Conservation (phyloP, 768 basidiomycete species). For the Lentinula detonsa region DNA sequence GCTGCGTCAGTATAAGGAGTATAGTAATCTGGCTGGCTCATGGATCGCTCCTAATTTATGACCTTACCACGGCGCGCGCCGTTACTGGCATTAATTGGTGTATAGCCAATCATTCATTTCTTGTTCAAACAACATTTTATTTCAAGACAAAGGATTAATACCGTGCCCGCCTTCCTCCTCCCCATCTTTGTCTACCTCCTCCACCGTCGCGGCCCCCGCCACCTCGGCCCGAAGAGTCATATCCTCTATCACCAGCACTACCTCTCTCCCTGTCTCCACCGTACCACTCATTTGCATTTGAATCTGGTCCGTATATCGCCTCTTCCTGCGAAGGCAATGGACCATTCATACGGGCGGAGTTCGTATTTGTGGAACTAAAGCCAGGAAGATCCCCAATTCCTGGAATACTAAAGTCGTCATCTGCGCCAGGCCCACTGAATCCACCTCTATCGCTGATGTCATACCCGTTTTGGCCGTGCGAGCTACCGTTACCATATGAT, state of each 20-base stretch:
- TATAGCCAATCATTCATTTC: too few species aligned
- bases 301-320: conserved; percentile 6
- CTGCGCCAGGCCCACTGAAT: conserved; percentile 18
- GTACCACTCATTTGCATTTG: conserved; percentile 33
- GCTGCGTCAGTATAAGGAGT: too few species aligned
- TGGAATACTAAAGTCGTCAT: conserved; percentile 58
- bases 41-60: too few species aligned
- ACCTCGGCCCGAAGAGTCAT: conserved; percentile 24
- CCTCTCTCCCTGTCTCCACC: conserved; percentile 23
- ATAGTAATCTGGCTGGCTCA: too few species aligned
- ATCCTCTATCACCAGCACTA: conserved; percentile 26
- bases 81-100: too few species aligned
- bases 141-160: background rate
- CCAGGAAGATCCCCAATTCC: conserved; percentile 43
- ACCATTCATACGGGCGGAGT: conserved; percentile 20
- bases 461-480: conserved; percentile 17
- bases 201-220: conserved; percentile 24
- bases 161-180: background rate
- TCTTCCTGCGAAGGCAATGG: conserved; percentile 45
- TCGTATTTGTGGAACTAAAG: conserved; percentile 11
- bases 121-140: too few species aligned
- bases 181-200: conserved; percentile 11
- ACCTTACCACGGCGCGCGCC: too few species aligned
- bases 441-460: conserved; percentile 14
- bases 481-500: conserved; percentile 10